Base-by-base conservation (phyloP, 306 rosid genomes). In the Vicia sativa region DNA sequence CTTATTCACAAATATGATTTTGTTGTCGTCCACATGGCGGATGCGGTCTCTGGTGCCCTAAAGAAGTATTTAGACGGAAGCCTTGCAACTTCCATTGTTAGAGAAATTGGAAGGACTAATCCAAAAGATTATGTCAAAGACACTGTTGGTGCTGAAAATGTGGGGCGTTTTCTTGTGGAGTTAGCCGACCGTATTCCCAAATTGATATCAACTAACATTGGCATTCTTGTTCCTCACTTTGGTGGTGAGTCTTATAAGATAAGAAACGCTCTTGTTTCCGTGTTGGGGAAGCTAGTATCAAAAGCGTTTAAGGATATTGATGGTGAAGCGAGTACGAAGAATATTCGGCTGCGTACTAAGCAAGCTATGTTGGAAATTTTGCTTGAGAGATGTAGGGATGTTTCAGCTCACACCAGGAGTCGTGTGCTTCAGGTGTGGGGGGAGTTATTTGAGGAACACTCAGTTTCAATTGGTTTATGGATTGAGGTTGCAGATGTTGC, bases 371-470 rank as follows among this genome's bases (percentile, higher is more conserved):
- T 92, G 81, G 98, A 92, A 67, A 92, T 90, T 79, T 82, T 92
- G 84, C 93, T 90, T 48, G 98, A 92, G 76, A 90, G 98, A 23
- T 90, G 98, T 82, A 89, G 96, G 77, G 98, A 92, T 80, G 96
- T 87, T 80, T 90, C 98, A 5, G 98, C 98, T 46, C 90, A 92
- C 67, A 92, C 96, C 31, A 85, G 98, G 77, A 90, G 98, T 71
- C 87, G 96, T 50, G 96, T 87, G 81, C 96, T 92, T 77, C 98
- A 90, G 75, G 95, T 90, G 57, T 92, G 98, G 98, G 91, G 90
- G 71, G 98, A 92, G 68, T 82, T 92, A 49, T 90, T 96, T 35
- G 98, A 92, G 77, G 96, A 83, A 21, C 91, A 92, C 78, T 83
- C 87, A 77, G 83, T 92, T 78, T 90, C 98, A 54, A 92, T 92